phyloP scores from a whole-genome alignment of 352 stramenopile genomes.

The Saprolegnia diclina region DNA sequence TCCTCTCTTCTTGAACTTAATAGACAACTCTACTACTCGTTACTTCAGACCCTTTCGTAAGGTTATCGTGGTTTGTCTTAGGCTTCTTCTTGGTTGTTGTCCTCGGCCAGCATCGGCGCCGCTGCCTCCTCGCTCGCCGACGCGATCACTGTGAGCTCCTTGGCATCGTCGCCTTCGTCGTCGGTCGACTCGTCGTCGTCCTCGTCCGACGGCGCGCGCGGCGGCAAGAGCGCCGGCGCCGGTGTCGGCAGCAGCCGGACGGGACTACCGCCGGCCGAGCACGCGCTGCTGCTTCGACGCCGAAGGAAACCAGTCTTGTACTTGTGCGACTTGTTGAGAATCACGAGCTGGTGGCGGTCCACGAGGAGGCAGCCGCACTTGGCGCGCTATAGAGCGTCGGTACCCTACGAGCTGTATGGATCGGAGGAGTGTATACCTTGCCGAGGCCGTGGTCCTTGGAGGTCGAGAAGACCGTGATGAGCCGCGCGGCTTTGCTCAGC shows the following conservation, averaged over 20 bases:
- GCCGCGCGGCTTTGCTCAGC: constrained; percentile 45
- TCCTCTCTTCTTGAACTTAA: not conserved
- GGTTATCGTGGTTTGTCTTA: not conserved
- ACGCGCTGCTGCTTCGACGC: constrained; percentile 32
- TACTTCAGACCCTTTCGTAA: not conserved
- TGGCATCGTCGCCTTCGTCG: constrained; percentile 29
- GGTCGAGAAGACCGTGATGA: constrained; percentile 69
- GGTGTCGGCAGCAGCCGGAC: not conserved
- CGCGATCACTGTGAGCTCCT: not conserved
- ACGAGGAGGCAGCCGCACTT: constrained; percentile 60
- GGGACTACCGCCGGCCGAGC: constrained; percentile 2
- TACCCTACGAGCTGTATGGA: too few species aligned
- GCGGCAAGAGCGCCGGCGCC: not conserved
- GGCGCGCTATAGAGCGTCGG: constrained; percentile 28
- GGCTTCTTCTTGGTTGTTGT: constrained; percentile 22
- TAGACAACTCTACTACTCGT: constrained; percentile 4
- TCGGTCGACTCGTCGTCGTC: constrained; percentile 36
- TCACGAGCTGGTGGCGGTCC: constrained; percentile 50
- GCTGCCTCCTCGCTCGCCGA: not conserved
- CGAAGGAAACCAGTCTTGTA: constrained; percentile 30
- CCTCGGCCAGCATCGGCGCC: not conserved
- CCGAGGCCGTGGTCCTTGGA: constrained; percentile 66
- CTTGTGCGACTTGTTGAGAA: constrained; percentile 45
- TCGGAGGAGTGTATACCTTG: constrained; percentile 26
- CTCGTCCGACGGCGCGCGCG: not conserved